phyloP scores from a whole-genome alignment of 768 basidiomycete species.

The Auriscalpium vulgare region DNA sequence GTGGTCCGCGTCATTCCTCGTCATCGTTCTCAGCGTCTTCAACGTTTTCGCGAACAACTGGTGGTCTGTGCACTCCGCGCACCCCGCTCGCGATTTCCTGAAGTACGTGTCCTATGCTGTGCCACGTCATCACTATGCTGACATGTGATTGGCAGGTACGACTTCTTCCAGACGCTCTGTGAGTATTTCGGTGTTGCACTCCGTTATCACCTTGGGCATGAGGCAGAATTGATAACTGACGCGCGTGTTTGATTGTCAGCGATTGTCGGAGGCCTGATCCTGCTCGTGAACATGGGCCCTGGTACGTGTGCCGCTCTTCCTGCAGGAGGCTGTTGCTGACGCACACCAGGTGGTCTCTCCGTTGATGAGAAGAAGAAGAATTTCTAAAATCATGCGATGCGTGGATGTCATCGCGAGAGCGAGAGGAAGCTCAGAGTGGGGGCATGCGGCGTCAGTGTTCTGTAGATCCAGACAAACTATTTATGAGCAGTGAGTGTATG shows the following conservation, averaged over 20 bases:
- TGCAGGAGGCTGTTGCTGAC: background rate
- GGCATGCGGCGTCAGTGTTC: slow-evolving; percentile 1
- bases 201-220: background rate
- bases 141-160: slow-evolving; percentile 56
- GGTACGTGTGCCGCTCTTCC: slow-evolving; percentile 36
- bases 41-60: slow-evolving; percentile 99
- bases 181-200: slow-evolving; percentile 14
- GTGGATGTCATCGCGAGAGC: background rate
- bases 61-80: slow-evolving; percentile 89
- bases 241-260: slow-evolving; percentile 30
- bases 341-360: slow-evolving; percentile 70
- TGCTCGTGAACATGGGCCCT: slow-evolving; percentile 97
- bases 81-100: slow-evolving; percentile 96
- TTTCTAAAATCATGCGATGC: slow-evolving; percentile 31
- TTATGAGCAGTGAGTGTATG: background rate
- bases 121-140: background rate
- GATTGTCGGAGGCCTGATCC: slow-evolving; percentile 94
- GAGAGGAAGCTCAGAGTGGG: background rate
- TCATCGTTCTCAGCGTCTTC: slow-evolving; percentile 85
- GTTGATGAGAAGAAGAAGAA: slow-evolving; percentile 99
- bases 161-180: slow-evolving; percentile 98
- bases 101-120: slow-evolving; percentile 42
- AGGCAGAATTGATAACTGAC: background rate
- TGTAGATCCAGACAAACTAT: background rate
- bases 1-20: slow-evolving; percentile 95